Evolutionary conservation across 139 green algal species (phyloP).

Genomic region (Picocystis salinarum): DNA sequence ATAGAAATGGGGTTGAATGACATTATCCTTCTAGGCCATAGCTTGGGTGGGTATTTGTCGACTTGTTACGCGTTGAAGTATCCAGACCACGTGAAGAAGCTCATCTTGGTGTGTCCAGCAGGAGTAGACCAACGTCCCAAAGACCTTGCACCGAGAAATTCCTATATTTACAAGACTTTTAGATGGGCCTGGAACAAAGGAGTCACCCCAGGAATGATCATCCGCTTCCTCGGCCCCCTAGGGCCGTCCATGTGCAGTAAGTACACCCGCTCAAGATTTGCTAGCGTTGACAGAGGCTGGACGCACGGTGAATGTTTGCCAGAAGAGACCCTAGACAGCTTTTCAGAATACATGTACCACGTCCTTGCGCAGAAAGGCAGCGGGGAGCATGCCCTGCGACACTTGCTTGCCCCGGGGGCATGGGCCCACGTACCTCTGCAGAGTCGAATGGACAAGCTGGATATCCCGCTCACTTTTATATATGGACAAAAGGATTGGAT

Average conservation of each 20-base stretch:
- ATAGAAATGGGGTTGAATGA: conserved; percentile 29
- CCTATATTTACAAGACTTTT: too few species aligned
- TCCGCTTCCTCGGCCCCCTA: conserved; percentile 46
- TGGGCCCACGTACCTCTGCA: conserved; percentile 47
- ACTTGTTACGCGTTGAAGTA: conserved; percentile 56
- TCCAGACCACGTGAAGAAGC: conserved; percentile 60
- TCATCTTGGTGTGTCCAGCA: conserved; percentile 68
- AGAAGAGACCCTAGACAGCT: conserved; percentile 19
- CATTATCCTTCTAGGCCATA: conserved; percentile 45
- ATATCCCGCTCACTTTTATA: conserved; percentile 39
- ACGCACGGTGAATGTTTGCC: conserved; percentile 1
- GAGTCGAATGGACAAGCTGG: conserved; percentile 33
- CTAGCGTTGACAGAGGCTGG: too few species aligned
- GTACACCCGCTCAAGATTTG: conserved; percentile 16
- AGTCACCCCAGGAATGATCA: conserved; percentile 46
- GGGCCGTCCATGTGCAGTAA: conserved; percentile 25
- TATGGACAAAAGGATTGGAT: conserved; percentile 67
- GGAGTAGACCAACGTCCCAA: conserved; percentile 17
- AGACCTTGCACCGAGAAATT: too few species aligned
- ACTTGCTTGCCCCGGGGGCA: conserved; percentile 58
- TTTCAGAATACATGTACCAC: conserved; percentile 44
- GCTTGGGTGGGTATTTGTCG: conserved; percentile 55
- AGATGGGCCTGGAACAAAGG: conserved; percentile 51
- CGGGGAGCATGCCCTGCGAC: conserved; percentile 54
- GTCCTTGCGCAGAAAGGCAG: conserved; percentile 34